Percentiles rank a stretch among this genome's conserved stretches.
These are phyloP conservation scores for Colletotrichum aenigma DNA, from an alignment of 2,329 filamentous ascomycete genomes.

Conservation along the genomic window DNA sequence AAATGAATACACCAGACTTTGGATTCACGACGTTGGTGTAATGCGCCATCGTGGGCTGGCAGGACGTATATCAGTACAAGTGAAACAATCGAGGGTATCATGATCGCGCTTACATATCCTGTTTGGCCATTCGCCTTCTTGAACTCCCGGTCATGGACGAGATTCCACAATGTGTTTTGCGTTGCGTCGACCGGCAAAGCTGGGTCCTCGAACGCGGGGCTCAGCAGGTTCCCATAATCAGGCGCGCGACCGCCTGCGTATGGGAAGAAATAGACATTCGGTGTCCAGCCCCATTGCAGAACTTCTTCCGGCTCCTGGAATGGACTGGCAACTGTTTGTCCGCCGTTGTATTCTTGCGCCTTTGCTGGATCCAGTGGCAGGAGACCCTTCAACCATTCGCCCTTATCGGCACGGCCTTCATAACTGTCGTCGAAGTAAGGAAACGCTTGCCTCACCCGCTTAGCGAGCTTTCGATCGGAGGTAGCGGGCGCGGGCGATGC, in stretches of 20 bases:
- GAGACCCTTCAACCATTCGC: neutral
- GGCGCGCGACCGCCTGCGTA: neutral
- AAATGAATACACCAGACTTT: neutral
- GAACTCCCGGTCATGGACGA: neutral
- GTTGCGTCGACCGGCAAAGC: neutral
- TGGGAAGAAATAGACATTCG: neutral
- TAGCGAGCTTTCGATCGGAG: neutral
- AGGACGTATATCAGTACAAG: neutral
- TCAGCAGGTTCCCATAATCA: rapidly evolving
- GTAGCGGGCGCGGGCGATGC: neutral
- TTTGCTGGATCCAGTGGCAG: neutral
- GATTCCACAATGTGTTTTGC: neutral
- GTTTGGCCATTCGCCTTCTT: neutral
- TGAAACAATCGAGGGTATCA: too few relatives aligned
- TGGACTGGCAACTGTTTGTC: too few relatives aligned
- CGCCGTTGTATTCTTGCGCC: neutral
- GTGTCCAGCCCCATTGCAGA: neutral
- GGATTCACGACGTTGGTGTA: neutral
- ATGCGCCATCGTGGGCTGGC: neutral
- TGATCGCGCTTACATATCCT: neutral
- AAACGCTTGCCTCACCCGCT: neutral
- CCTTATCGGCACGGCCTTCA: neutral
- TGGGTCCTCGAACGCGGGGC: neutral
- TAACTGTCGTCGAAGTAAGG: neutral
- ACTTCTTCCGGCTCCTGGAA: neutral